These are phyloP conservation scores for Tolypocladium paradoxum DNA, from an alignment of 2,329 filamentous ascomycete species.

Conservation along the genomic window DNA sequence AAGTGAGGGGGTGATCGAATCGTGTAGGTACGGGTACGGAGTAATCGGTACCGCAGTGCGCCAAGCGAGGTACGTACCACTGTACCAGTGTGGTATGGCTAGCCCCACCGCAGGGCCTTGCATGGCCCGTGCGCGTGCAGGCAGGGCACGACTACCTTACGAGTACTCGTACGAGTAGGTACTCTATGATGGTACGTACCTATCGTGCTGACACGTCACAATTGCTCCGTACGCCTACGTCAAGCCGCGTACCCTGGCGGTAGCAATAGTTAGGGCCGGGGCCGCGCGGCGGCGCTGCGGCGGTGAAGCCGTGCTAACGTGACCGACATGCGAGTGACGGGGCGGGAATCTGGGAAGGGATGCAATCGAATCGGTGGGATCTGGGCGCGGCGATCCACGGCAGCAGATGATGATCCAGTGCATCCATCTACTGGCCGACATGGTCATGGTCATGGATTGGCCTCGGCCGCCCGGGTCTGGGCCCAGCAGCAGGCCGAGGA, in stretches of 20 bases:
- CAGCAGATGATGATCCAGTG: too few species aligned
- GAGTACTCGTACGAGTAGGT: too few species aligned
- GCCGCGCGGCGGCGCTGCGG: background rate
- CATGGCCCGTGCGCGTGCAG: background rate
- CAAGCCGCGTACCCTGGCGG: background rate
- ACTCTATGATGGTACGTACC: too few species aligned
- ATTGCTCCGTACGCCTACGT: background rate
- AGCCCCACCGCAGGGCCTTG: background rate
- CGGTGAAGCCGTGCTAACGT: background rate
- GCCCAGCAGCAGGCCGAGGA: background rate
- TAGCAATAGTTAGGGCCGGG: background rate
- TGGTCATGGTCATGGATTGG: background rate
- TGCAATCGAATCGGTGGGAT: background rate
- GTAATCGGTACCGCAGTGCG: too few species aligned
- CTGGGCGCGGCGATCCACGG: background rate
- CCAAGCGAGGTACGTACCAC: too few species aligned
- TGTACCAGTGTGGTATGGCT: too few species aligned
- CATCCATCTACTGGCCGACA: too few species aligned
- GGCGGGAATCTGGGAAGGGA: background rate
- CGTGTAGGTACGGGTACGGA: too few species aligned
- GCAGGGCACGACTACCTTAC: too few species aligned
- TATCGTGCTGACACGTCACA: too few species aligned
- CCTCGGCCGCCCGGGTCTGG: background rate
- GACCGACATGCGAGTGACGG: background rate
- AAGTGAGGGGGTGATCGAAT: too few species aligned